Evolutionary conservation across 805 yeast species (phyloP), one percentile per base, ranked within the genome.

Genomic region (Zygosaccharomyces bisporus): DNA sequence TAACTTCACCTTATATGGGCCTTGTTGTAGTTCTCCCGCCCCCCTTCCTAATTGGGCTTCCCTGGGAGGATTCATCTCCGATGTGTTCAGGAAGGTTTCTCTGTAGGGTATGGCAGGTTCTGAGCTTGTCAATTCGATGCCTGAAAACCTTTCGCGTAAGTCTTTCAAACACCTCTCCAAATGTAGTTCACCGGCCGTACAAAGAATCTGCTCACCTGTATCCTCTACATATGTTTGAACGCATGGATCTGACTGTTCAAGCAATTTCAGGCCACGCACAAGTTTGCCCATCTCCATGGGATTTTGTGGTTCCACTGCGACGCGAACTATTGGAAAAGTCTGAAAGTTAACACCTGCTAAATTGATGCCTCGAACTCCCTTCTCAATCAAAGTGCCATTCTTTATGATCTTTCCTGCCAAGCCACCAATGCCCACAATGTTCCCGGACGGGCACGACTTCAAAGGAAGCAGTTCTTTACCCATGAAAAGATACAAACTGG

Each of bases 161-260:
- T 93, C 99, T 58, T 88, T 89, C 53, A 93, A 64, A 65, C 99
- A 93, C 59, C 99, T 77, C 59, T 93, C 99, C 33, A 93, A 71
- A 70, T 93, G 99, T 50, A 93, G 72, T 65, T 93, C 99, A 39
- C 99, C 99, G 7, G 99, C 96, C 7, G 95, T 90, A 35, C 95
- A 87, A 54, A 93, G 71, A 52, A 93, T 89, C 54, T 86, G 86
- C 65, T 93, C 99, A 45, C 99, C 99, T 6, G 82, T 80, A 46
- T 87, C 96, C 56, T 86, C 90, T 34, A 88, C 72, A 56, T 77
- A 84, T 45, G 90, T 83, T 55, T 87, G 88, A 16, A 90, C 95
- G 56, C 96, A 91, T 1, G 99, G 97, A 65, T 93, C 99, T 0
- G 97, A 91, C 53, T 81, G 83, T 43, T 90, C 81, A 32, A 93